A percentile compares a stretch with the other conserved stretches of the same genome.
Conservation (phyloP, 345 rosid genomes). For the Brassica carinata region DNA sequence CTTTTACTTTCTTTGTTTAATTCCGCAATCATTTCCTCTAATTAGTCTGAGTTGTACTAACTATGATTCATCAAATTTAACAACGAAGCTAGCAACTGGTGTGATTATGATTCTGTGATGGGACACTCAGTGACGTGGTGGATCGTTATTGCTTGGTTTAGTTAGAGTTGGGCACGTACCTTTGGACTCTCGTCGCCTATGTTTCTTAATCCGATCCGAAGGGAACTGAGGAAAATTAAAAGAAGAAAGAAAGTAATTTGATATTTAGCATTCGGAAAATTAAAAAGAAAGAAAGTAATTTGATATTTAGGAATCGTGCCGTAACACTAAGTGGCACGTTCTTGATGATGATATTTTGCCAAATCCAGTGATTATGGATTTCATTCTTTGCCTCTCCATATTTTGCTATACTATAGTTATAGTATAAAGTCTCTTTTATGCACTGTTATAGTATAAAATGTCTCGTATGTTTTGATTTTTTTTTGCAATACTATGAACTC, state of each 20-base stretch:
- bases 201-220: conserved; percentile 5
- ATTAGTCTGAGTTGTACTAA: background rate
- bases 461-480: background rate
- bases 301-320: conserved; percentile 21
- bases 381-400: conserved; percentile 1
- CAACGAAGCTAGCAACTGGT: conserved; percentile 34
- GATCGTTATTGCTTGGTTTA: conserved; percentile 1
- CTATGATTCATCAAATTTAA: background rate
- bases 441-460: background rate
- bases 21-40: conserved; percentile 8
- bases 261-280: conserved; percentile 2
- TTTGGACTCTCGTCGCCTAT: conserved; percentile 3
- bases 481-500: background rate
- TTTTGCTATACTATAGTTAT: conserved; percentile 4
- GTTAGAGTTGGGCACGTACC: conserved; percentile 38
- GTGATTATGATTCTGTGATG: conserved; percentile 26
- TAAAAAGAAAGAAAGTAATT: background rate
- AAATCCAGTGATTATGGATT: conserved; percentile 17
- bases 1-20: background rate
- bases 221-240: background rate
- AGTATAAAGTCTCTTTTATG: background rate
- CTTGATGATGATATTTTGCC: conserved; percentile 13
- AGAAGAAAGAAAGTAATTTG: background rate
- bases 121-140: conserved; percentile 28
- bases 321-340: conserved; percentile 32